Evolutionary conservation across 495 filamentous ascomycete species (phyloP).

Genomic region (Penicillium coprophilum): DNA sequence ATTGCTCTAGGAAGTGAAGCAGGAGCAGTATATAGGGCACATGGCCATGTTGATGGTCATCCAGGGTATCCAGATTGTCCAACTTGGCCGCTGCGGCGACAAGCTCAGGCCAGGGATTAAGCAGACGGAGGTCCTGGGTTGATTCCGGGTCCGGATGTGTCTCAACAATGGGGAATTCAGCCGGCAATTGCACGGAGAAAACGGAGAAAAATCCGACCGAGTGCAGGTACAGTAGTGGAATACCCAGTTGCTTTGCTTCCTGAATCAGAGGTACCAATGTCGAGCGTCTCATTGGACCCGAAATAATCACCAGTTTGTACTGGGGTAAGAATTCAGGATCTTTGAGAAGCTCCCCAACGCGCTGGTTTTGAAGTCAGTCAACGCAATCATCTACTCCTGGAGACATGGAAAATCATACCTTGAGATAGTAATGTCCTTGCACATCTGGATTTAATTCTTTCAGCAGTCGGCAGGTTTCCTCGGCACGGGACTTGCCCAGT

Average conservation of each 20-base stretch:
- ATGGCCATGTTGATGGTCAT: conserved; percentile 86
- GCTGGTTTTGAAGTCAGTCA: conserved; percentile 28
- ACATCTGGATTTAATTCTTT: conserved; percentile 97
- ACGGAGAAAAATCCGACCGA: conserved; percentile 86
- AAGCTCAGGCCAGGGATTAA: conserved; percentile 87
- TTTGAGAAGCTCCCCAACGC: conserved; percentile 38
- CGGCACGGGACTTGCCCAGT: conserved; percentile 77
- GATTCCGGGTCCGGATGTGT: conserved; percentile 89
- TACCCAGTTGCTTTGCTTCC: conserved; percentile 58
- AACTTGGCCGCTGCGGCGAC: conserved; percentile 59
- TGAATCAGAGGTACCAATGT: conserved; percentile 57
- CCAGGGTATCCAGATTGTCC: conserved; percentile 63
- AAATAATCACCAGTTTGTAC: conserved; percentile 75
- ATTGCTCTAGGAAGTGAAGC: conserved; percentile 80
- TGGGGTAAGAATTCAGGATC: conserved; percentile 48
- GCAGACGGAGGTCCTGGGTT: conserved; percentile 80
- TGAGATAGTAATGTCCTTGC: conserved; percentile 59
- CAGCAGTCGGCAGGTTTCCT: conserved; percentile 71
- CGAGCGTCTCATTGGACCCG: conserved; percentile 62
- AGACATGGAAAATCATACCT: conserved; percentile 24
- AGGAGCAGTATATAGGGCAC: conserved; percentile 85
- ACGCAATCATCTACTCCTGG: background rate
- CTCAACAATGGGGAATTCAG: conserved; percentile 89
- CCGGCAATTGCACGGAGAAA: conserved; percentile 73
- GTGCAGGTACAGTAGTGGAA: conserved; percentile 79